phyloP scores from a whole-genome alignment of 1,284 basidiomycete genomes.

The Puccinia hordei region DNA sequence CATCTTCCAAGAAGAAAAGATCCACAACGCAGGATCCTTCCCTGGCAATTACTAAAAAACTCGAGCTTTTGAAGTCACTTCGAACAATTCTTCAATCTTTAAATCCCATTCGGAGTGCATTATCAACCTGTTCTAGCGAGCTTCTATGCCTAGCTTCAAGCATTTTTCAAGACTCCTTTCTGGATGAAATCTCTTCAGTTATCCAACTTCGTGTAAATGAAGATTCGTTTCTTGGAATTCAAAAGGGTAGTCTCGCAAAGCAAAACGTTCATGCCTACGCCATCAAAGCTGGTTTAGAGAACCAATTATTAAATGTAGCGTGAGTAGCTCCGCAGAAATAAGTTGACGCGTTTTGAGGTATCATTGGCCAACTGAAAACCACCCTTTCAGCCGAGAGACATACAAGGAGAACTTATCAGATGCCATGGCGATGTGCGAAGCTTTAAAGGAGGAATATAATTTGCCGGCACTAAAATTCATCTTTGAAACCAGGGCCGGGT shows the following conservation, averaged over 20 bases:
- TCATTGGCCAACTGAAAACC: neutral
- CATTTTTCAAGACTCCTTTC: conserved; percentile 34
- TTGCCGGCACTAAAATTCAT: conserved; percentile 52
- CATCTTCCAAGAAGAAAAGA: conserved; percentile 23
- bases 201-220: conserved; percentile 35
- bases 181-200: conserved; percentile 31
- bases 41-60: conserved; percentile 38
- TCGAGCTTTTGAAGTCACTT: conserved; percentile 44
- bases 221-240: conserved; percentile 44
- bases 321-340: conserved; percentile 8
- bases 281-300: conserved; percentile 39
- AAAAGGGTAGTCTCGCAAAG: conserved; percentile 49
- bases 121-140: conserved; percentile 33
- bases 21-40: conserved; percentile 27
- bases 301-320: conserved; percentile 47
- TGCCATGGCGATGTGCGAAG: conserved; percentile 52
- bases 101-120: conserved; percentile 25
- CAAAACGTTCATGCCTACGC: conserved; percentile 50
- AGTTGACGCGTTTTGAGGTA: neutral
- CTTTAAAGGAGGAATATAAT: conserved; percentile 28
- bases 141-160: conserved; percentile 18
- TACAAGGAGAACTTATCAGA: conserved; percentile 54
- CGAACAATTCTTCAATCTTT: conserved; percentile 34
- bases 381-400: conserved; percentile 38
- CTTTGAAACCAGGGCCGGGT: conserved; percentile 53